Evolutionary conservation across 371 early-diverging fungal genomes (phyloP), one percentile per base, ranked within the genome.

Genomic region (Batkoa obscura): DNA sequence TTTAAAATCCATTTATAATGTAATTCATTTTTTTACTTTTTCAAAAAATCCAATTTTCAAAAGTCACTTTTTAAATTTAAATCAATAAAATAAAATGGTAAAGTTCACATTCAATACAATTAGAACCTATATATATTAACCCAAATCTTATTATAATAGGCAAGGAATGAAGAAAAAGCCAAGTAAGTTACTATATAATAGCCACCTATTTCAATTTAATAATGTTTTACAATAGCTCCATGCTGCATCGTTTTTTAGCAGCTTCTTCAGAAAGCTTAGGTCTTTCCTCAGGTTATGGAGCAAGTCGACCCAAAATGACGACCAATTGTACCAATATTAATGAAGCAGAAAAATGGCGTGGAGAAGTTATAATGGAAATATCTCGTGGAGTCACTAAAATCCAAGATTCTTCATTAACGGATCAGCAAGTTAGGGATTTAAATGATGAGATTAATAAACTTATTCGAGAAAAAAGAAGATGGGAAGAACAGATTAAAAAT

Each of bases 81-180:
- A n/a, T n/a, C n/a, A n/a, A n/a, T n/a, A n/a, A n/a, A n/a, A n/a
- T n/a, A n/a, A n/a, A n/a, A n/a, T n/a, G n/a, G n/a, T n/a, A n/a
- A n/a, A n/a, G n/a, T n/a, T n/a, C n/a, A n/a, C n/a, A n/a, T n/a
- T n/a, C n/a, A n/a, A n/a, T n/a, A n/a, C n/a, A n/a, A n/a, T n/a
- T n/a, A n/a, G n/a, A n/a, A n/a, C n/a, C n/a, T n/a, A n/a, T n/a
- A n/a, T n/a, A n/a, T n/a, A n/a, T n/a, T n/a, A n/a, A n/a, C n/a
- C n/a, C n/a, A n/a, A n/a, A n/a, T n/a, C n/a, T n/a, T n/a, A n/a
- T n/a, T n/a, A n/a, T 15, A 3, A 9, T 62, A 77, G 94, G 95
- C 95, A 35, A 83, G 93, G 68, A 93, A 93, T 71, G 86, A 93
- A 73, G 95, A 94, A 62, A 94, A 94, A 66, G 93, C 94, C 30